phyloP scores from a whole-genome alignment of 179 eudicot species.

The Beta lomatogona region DNA sequence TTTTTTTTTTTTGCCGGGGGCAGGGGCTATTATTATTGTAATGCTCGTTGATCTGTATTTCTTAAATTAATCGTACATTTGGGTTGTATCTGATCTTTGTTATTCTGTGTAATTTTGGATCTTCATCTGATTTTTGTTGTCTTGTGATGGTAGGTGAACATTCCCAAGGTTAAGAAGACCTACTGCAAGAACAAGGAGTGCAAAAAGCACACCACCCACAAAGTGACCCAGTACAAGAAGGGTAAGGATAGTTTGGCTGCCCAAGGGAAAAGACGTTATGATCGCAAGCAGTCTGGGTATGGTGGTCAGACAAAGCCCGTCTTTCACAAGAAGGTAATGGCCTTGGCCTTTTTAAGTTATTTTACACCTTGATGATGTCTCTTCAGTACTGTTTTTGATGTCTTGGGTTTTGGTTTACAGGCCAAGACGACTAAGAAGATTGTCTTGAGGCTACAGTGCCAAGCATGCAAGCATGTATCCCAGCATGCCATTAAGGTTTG shows the following conservation, averaged over 20 bases:
- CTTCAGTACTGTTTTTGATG: not conserved
- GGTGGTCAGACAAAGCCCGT: slow-evolving; percentile 43
- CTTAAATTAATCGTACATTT: not conserved
- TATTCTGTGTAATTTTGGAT: not conserved
- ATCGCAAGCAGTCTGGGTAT: slow-evolving; percentile 39
- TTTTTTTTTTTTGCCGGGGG: no score
- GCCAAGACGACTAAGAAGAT: slow-evolving; percentile 46
- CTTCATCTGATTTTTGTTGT: not conserved
- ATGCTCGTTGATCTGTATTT: not conserved
- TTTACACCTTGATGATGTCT: not conserved
- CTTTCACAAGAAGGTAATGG: slow-evolving; percentile 38
- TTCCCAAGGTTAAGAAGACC: slow-evolving; percentile 38
- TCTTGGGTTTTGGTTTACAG: slow-evolving; percentile 3
- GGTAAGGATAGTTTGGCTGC: slow-evolving; percentile 42
- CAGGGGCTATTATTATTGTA: not conserved
- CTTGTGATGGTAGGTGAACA: slow-evolving; percentile 25
- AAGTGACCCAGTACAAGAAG: slow-evolving; percentile 44
- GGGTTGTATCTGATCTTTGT: not conserved
- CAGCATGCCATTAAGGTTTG: slow-evolving; percentile 42
- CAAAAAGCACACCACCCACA: slow-evolving; percentile 37
- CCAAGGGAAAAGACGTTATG: slow-evolving; percentile 43
- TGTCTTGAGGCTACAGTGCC: slow-evolving; percentile 42
- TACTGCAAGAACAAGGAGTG: slow-evolving; percentile 43
- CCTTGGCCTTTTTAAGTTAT: no score
- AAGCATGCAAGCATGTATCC: slow-evolving; percentile 42